These are phyloP conservation scores for Cetradonia linearis DNA, from an alignment of 495 filamentous ascomycete genomes.

Conservation along the genomic window DNA sequence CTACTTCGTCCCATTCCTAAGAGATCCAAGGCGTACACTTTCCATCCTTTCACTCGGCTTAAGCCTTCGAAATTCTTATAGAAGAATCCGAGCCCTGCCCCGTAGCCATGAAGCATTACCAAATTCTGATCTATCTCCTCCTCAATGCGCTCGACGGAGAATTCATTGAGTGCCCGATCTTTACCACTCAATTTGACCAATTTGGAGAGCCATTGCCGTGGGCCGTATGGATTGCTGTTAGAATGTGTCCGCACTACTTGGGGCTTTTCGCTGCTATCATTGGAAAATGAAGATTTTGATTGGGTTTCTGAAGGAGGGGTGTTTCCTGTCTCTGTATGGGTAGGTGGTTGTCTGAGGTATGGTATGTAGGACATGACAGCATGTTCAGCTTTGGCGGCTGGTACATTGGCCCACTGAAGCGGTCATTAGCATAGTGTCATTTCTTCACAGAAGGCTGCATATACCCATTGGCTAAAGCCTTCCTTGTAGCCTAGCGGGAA, in stretches of 20 bases:
- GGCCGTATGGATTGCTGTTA: slow-evolving; percentile 69
- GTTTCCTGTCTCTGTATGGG: slow-evolving; percentile 56
- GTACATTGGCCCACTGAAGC: slow-evolving; percentile 69
- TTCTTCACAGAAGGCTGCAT: neutral
- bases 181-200: slow-evolving; percentile 78
- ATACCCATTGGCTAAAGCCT: slow-evolving; percentile 82
- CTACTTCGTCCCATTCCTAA: slow-evolving; percentile 89
- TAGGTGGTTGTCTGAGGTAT: slow-evolving; percentile 65
- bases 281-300: slow-evolving; percentile 29
- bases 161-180: slow-evolving; percentile 82
- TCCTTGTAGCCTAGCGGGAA: slow-evolving; percentile 90
- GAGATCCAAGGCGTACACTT: slow-evolving; percentile 82
- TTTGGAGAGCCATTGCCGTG: slow-evolving; percentile 73
- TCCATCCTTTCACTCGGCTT: slow-evolving; percentile 69
- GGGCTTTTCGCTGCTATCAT: slow-evolving; percentile 34
- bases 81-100: slow-evolving; percentile 91
- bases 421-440: slow-evolving; percentile 5
- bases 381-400: slow-evolving; percentile 79
- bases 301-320: slow-evolving; percentile 32
- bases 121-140: slow-evolving; percentile 71
- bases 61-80: slow-evolving; percentile 94
- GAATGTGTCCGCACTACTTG: slow-evolving; percentile 42
- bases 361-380: slow-evolving; percentile 82
- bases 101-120: slow-evolving; percentile 97
- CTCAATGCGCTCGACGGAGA: slow-evolving; percentile 73